phyloP scores from a whole-genome alignment of 805 yeast genomes.

The Candida lessepsii region DNA sequence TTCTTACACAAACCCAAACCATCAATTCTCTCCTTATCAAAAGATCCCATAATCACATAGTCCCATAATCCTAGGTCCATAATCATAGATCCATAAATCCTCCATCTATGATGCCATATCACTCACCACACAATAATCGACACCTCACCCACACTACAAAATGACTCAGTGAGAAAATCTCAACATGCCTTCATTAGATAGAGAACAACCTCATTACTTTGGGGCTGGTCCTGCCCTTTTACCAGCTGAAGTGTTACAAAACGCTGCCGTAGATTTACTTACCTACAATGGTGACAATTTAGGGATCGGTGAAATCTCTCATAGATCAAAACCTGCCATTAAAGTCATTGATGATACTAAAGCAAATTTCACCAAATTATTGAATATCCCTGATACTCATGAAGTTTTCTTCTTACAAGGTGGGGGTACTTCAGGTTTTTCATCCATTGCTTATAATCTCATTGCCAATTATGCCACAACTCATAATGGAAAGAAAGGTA shows the following conservation, averaged over 20 bases:
- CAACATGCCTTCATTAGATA: conserved; percentile 33
- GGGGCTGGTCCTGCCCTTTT: conserved; percentile 99
- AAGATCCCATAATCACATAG: too few species aligned
- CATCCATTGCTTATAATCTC: conserved; percentile 81
- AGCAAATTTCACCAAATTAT: conserved; percentile 57
- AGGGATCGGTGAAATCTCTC: conserved; percentile 96
- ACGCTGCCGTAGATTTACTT: conserved; percentile 82
- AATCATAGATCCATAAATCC: too few species aligned
- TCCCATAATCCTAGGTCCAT: too few species aligned
- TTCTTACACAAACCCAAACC: too few species aligned
- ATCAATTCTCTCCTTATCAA: too few species aligned
- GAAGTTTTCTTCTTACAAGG: conserved; percentile 96
- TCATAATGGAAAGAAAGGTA: conserved; percentile 71
- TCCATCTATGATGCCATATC: too few species aligned
- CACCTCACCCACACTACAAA: too few species aligned
- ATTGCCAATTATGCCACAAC: conserved; percentile 65
- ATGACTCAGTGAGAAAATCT: background rate
- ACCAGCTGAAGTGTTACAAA: conserved; percentile 79
- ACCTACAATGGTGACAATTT: conserved; percentile 68
- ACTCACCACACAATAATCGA: too few species aligned
- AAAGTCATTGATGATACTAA: conserved; percentile 77
- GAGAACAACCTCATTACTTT: conserved; percentile 77
- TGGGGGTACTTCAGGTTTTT: conserved; percentile 96
- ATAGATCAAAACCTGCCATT: conserved; percentile 82
- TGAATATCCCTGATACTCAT: conserved; percentile 84